Base-by-base conservation (phyloP, 2,329 filamentous ascomycete genomes). In the Shiraia bambusicola region DNA sequence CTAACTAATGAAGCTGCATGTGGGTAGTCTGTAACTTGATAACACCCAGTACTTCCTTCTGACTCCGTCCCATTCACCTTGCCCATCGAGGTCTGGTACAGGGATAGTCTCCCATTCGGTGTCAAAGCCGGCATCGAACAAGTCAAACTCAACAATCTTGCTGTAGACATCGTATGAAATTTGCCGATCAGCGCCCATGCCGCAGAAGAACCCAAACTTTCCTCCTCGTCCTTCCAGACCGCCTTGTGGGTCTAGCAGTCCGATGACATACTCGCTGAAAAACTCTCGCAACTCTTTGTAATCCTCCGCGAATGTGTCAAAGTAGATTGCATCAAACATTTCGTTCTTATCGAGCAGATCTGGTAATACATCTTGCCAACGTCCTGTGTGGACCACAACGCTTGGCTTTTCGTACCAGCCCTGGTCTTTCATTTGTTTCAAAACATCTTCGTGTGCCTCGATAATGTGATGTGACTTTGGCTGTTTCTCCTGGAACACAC, bases 91-190 rank as follows among this genome's bases (percentile, higher is more conserved):
- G 42, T 80, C 82, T 12, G 89, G 83, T 11, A 97, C 87, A 5
- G 80, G 73, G 25, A 93, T 79, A 41, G 85, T 85, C 38, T 84
- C 79, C 90, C 90, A 97, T 37, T 91, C 87, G 1, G 92, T 82
- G 59, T 97, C 92, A 55, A 96, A 80, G 1, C 91, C 91, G 8
- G 89, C 89, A 55, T 97, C 91, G 49, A 86, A 82, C 15, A 94
- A 76, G 69, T 97, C 90, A 76, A 95, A 84, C 70, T 97, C 92
- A 2, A 88, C 86, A 2, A 97, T 71, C 63, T 87, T 89, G 38
- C 85, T 87, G 71, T 97, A 97, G 16, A 98, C 91, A 71, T 97
- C 93, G 69, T 97, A 97, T 70, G 89, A 95, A 48, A 97, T 84
- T 67, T 85, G 84, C 32, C 93, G 78, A 70, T 98, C 93, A 2